These are phyloP conservation scores for Pseudogymnoascus sp. DNA, from an alignment of 2,329 filamentous ascomycete genomes.

Conservation along the genomic window DNA sequence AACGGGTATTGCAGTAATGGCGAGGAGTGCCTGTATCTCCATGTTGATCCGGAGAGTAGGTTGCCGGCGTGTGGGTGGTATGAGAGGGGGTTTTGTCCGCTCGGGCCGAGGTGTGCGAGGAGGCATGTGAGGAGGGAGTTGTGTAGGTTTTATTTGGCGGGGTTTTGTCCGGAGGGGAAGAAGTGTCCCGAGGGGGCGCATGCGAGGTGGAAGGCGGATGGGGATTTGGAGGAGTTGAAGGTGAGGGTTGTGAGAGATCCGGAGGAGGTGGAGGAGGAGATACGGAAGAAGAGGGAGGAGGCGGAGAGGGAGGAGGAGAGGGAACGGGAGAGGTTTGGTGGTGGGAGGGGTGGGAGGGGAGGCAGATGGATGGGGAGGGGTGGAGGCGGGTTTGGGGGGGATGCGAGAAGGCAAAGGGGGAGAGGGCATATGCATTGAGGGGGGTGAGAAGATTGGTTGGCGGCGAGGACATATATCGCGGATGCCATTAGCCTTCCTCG, in stretches of 20 bases:
- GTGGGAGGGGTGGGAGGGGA: constrained; percentile 27
- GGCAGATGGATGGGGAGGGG: constrained; percentile 19
- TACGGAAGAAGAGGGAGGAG: constrained; percentile 44
- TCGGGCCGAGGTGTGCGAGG: constrained; percentile 80
- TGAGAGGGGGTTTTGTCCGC: constrained; percentile 86
- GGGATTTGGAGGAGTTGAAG: constrained; percentile 65
- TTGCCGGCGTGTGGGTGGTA: constrained; percentile 82
- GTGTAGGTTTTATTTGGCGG: constrained; percentile 80
- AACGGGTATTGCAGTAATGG: constrained; percentile 95
- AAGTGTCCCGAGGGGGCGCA: constrained; percentile 75
- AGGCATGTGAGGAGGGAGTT: constrained; percentile 76
- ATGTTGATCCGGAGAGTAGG: constrained; percentile 75
- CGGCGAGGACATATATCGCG: background rate
- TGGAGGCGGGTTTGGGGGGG: constrained; percentile 19
- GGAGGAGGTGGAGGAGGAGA: constrained; percentile 48
- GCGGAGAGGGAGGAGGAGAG: constrained; percentile 43
- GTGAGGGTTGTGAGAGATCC: constrained; percentile 57
- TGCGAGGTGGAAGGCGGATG: constrained; percentile 63
- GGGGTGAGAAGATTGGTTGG: background rate
- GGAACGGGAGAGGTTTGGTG: constrained; percentile 30
- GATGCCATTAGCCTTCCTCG: background rate
- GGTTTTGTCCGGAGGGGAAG: constrained; percentile 84
- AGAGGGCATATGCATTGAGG: constrained; percentile 18
- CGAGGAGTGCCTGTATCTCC: constrained; percentile 89
- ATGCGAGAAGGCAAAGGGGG: constrained; percentile 14